phyloP scores from a whole-genome alignment of 306 rosid species.

The Amphicarpaea edgeworthii region DNA sequence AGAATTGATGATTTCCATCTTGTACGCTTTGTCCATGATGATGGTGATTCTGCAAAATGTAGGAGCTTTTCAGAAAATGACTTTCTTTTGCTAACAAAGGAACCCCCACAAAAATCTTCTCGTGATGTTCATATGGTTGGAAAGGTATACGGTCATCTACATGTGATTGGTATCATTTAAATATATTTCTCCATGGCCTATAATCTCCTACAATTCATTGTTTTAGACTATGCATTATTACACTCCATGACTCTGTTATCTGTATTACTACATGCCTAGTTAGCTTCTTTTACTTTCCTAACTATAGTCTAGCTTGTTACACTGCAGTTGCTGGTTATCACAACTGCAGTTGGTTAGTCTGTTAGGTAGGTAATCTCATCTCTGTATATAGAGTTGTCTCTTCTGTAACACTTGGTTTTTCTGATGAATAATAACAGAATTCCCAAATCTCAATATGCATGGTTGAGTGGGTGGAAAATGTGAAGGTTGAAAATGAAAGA shows the following conservation, averaged over 20 bases:
- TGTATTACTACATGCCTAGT: too few relatives aligned
- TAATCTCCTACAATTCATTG: constrained; percentile 13
- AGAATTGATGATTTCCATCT: constrained; percentile 93
- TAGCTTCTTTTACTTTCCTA: too few relatives aligned
- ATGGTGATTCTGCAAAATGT: constrained; percentile 62
- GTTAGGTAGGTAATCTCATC: too few relatives aligned
- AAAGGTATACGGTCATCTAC: constrained; percentile 65
- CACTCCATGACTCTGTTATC: too few relatives aligned
- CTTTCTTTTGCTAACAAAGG: constrained; percentile 83
- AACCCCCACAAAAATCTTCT: constrained; percentile 75
- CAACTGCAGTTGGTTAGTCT: too few relatives aligned
- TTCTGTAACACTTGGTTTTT: too few relatives aligned
- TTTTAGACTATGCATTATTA: constrained; percentile 31
- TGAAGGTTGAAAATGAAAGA: constrained; percentile 21
- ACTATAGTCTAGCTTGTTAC: too few relatives aligned
- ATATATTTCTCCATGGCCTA: constrained; percentile 35
- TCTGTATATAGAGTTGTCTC: too few relatives aligned
- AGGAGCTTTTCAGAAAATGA: constrained; percentile 90
- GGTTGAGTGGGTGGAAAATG: constrained; percentile 35
- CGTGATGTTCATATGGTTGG: constrained; percentile 92
- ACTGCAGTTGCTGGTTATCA: too few relatives aligned
- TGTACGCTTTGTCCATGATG: constrained; percentile 84
- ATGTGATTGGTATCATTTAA: constrained; percentile 31
- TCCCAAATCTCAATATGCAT: too few relatives aligned
- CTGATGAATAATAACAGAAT: too few relatives aligned